Evolutionary conservation across 164 flowering plant genomes (phyloP), one percentile per base, ranked within the genome.

Genomic region (Malania oleifera): DNA sequence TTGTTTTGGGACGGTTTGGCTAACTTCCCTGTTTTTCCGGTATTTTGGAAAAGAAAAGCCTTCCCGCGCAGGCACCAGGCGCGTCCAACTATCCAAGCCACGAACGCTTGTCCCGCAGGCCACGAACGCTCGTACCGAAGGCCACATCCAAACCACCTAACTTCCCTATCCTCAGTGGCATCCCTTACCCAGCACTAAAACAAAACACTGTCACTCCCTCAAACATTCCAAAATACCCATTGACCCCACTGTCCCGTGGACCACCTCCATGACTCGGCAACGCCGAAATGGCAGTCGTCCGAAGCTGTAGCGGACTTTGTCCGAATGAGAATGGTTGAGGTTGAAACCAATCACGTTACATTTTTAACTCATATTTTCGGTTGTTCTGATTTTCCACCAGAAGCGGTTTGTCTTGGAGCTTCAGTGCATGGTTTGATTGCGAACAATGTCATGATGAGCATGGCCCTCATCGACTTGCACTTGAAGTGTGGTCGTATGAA

Each of bases 351-450:
- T 58, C 67, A 77, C 61, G 41, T 80, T 13, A 81, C 86, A 0
- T 68, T 81, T 56, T 46, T 78, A 18, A 73, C 83, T n/a, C 76
- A 81, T 57, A 65, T 84, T 31, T 80, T 86, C 8, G 79, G 64
- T 3, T 80, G 79, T 39, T 71, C 77, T 7, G 56, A 60, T 52
- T 75, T 63, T 38, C 79, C 82, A 0, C 26, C 54, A 0, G 17
- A 25, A 17, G 14, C 65, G 37, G 27, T 47, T 1, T 0, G 5
- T 24, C 66, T 82, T 18, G 82, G 82, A 5, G 55, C 76, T 54
- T 64, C 75, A 1, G 3, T 84, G 15, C 90, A 84, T 61, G 84
- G 83, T 11, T 46, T 80, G 59, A 79, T 73, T 55, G 40, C 27
- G 44, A 14, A 41, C 0, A 57, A 78, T 59, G 86, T 84, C 25